phyloP scores from a whole-genome alignment of 331 rosid species.

The Saraca asoca region DNA sequence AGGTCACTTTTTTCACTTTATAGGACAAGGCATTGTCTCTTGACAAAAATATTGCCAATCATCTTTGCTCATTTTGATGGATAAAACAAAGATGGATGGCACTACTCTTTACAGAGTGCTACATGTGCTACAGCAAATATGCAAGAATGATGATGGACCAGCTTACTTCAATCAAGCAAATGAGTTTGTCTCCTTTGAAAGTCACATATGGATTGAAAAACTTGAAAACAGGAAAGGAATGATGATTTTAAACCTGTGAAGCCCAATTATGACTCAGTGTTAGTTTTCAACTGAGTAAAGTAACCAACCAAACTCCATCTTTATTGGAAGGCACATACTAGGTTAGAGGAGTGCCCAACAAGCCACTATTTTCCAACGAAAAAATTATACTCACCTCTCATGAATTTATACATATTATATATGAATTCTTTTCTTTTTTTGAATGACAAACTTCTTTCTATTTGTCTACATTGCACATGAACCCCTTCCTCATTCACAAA shows the following conservation, averaged over 20 bases:
- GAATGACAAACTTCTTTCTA: no score
- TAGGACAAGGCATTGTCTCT: neutral
- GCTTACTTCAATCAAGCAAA: conserved; percentile 30
- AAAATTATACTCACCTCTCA: no score
- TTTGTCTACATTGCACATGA: no score
- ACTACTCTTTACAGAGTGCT: neutral
- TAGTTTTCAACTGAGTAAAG: neutral
- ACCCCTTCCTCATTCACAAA: no score
- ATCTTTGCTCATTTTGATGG: conserved; percentile 7
- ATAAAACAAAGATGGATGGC: neutral
- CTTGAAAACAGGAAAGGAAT: neutral
- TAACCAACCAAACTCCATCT: neutral
- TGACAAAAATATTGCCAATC: conserved; percentile 3
- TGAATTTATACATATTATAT: no score
- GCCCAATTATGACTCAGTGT: neutral
- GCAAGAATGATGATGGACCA: neutral
- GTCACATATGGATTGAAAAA: neutral
- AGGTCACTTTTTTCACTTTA: conserved; percentile 6
- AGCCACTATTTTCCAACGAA: no score
- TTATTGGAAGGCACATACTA: neutral
- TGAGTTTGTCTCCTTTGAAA: conserved; percentile 1
- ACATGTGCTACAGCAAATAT: neutral
- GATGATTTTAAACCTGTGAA: no score
- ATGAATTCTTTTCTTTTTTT: no score
- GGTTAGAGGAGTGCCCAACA: no score